A percentile compares a stretch with the other conserved stretches of the same genome.
Conservation (phyloP, 257 asterid species). For the Datura wrightii region DNA sequence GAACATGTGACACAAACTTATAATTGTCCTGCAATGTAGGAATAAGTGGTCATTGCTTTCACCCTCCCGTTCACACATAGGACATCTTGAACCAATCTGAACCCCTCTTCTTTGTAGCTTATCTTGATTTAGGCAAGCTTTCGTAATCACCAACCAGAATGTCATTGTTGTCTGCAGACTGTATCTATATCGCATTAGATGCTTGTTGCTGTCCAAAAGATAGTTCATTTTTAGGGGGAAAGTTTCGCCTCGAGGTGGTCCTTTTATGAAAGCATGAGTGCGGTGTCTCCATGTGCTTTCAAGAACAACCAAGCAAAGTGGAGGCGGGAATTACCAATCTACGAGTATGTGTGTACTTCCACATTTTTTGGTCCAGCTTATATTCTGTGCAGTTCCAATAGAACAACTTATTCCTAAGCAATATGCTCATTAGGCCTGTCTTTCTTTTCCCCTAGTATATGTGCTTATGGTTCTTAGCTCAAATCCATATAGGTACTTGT, state of each 20-base stretch:
- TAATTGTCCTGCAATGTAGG: no score
- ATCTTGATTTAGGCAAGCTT: no score
- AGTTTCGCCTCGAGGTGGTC: background rate
- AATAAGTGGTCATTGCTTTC: no score
- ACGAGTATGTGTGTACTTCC: background rate
- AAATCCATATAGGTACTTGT: background rate
- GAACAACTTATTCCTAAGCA: background rate
- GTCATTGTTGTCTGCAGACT: background rate
- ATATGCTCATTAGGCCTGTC: background rate
- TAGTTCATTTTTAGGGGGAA: background rate
- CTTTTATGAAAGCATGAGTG: background rate
- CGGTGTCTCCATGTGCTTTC: conserved; percentile 1
- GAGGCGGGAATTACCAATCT: background rate
- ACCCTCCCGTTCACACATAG: no score
- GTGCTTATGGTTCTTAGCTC: background rate
- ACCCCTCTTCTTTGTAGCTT: no score
- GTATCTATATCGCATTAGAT: background rate
- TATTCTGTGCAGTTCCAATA: background rate
- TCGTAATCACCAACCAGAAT: background rate
- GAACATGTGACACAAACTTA: no score
- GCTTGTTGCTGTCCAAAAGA: background rate
- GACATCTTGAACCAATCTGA: no score
- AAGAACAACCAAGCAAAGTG: background rate
- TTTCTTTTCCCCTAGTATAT: background rate
- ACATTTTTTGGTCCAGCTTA: background rate